phyloP scores from a whole-genome alignment of 306 rosid genomes.

The Neltuma alba region DNA sequence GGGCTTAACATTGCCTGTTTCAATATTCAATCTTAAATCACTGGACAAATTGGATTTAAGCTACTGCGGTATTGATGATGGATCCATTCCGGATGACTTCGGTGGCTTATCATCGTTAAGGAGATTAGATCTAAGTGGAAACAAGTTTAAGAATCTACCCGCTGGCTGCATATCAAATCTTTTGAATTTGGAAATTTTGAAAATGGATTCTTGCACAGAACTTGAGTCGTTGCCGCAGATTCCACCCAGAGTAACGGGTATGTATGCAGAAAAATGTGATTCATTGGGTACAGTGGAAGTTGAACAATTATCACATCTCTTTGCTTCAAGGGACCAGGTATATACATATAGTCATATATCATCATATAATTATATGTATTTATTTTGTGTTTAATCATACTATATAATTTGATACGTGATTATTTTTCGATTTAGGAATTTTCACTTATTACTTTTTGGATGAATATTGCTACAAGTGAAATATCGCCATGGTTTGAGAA shows the following conservation, averaged over 20 bases:
- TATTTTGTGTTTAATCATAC: neutral
- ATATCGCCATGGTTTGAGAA: neutral
- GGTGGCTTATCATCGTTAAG: neutral
- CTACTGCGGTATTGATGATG: neutral
- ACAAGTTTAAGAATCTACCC: neutral
- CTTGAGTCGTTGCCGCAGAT: neutral
- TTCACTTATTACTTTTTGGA: no score
- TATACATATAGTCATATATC: no score
- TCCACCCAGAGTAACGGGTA: no score
- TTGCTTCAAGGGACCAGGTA: neutral
- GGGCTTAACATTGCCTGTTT: neutral
- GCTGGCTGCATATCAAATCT: neutral
- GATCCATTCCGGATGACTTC: neutral
- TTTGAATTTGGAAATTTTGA: rapidly evolving
- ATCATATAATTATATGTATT: no score
- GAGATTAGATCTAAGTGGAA: neutral
- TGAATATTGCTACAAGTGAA: neutral
- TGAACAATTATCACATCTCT: neutral
- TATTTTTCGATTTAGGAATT: neutral
- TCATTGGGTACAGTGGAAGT: neutral
- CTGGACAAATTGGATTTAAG: neutral
- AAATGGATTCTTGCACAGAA: neutral
- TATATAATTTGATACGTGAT: neutral
- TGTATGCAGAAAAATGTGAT: no score
- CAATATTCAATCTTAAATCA: neutral